Conservation (phyloP, 2,329 filamentous ascomycete species). For the Aspergillus japonicus region DNA sequence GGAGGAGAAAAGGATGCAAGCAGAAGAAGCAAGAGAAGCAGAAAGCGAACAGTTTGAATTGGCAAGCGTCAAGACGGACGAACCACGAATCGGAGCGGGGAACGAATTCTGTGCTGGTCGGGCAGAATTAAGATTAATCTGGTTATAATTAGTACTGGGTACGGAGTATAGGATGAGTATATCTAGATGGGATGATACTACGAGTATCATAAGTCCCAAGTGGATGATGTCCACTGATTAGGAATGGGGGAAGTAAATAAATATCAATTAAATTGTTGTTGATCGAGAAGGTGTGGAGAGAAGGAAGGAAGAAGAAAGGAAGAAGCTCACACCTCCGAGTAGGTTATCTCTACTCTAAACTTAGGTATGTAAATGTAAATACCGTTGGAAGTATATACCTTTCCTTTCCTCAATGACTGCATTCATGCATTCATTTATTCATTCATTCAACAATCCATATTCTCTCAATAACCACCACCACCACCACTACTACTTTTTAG, state of each 20-base stretch:
- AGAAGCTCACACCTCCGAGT: slow-evolving; percentile 3
- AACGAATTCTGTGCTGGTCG: not conserved
- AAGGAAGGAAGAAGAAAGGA: slow-evolving; percentile 11
- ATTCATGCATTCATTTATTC: slow-evolving; percentile 1
- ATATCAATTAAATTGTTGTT: not conserved
- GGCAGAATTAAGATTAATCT: not conserved
- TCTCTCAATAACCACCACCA: not conserved
- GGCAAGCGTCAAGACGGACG: not conserved
- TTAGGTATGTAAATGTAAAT: too few relatives aligned
- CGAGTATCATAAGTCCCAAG: too few relatives aligned
- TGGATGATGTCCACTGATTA: too few relatives aligned
- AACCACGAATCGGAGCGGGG: not conserved
- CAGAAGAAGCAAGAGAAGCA: not conserved
- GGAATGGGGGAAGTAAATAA: too few relatives aligned
- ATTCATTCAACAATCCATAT: not conserved
- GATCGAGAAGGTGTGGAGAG: not conserved
- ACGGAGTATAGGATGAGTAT: not conserved
- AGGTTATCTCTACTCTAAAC: too few relatives aligned
- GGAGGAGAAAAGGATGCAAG: not conserved
- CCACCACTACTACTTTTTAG: not conserved
- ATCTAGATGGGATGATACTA: too few relatives aligned
- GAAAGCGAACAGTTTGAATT: not conserved
- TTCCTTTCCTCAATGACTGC: not conserved
- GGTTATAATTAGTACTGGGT: not conserved
- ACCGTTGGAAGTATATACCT: not conserved